Conservation (phyloP, 129 eudicot species). For the Chrysanthemum seticuspe region DNA sequence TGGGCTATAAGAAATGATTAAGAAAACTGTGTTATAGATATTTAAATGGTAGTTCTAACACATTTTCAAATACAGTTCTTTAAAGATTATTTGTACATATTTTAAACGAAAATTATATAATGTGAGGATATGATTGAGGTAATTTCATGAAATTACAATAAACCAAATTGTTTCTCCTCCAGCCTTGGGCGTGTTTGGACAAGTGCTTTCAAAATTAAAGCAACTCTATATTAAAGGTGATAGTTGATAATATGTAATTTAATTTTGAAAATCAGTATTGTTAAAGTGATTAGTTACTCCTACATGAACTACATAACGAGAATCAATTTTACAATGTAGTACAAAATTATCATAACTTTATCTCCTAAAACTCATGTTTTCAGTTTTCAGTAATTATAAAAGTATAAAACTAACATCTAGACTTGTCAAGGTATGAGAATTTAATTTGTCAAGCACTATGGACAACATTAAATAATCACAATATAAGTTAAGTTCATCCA, state of each 20-base stretch:
- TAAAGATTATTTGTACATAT: too few species aligned
- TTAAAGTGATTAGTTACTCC: too few species aligned
- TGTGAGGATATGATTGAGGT: neutral
- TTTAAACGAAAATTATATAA: neutral
- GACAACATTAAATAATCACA: neutral
- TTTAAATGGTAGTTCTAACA: slow-evolving; percentile 5
- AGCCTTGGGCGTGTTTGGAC: neutral
- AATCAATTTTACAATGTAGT: too few species aligned
- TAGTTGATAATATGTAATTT: neutral
- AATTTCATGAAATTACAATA: neutral
- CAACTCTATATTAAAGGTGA: neutral
- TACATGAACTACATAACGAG: too few species aligned
- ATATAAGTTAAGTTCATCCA: neutral
- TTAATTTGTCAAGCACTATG: neutral
- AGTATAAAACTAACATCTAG: too few species aligned
- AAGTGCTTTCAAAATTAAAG: neutral
- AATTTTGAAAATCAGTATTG: too few species aligned
- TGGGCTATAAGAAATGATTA: slow-evolving; percentile 1
- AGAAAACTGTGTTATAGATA: neutral
- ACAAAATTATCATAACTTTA: too few species aligned
- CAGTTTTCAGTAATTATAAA: too few species aligned
- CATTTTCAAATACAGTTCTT: too few species aligned
- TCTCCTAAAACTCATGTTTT: too few species aligned
- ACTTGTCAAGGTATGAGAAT: neutral
- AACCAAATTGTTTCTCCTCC: neutral